Evolutionary conservation across 1,284 basidiomycete species (phyloP), one percentile per base, ranked within the genome.

Genomic region (Ceratobasidium theobromae): DNA sequence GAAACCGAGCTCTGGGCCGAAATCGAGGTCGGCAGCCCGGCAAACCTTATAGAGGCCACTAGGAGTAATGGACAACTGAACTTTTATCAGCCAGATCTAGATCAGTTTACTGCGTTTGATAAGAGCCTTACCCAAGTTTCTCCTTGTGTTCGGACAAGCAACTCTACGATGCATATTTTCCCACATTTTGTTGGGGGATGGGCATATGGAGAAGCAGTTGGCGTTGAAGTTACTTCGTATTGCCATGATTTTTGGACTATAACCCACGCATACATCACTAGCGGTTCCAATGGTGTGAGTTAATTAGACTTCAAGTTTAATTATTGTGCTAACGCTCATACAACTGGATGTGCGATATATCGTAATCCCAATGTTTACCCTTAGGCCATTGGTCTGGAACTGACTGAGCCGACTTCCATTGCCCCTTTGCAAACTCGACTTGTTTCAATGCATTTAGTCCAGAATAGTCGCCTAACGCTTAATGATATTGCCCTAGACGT

Each of bases 151-250:
- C 8, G 8, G 6, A 23, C 35, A 6, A n/a, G 16, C 5, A 48
- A 53, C 4, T 40, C 55, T 14, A 38, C 79, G n/a, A 81, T 85
- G 62, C 81, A 88, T 55, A 76, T 89, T 3, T 67, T 79, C 4
- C 81, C 81, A 57, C 82, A 89, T 74, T 86, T 91, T 70, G 77
- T 90, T 1, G 81, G 83, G 65, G 89, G 89, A 0, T 82, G 79
- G 71, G 81, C 86, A 0, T 88, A 91, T 70, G 89, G 88, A 3
- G 74, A 82, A 48, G 82, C 83, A 1, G 48, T 87, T n/a, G 88
- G 88, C 4, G 69, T 91, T 4, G 86, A 82, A 38, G 3, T 69
- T 89, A 25, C 80, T 81, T 64, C 60, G 9, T 64, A 49, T 23
- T 52, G 48, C 4, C 35, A 30, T 3, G 25, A 53, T 16, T 3